These are phyloP conservation scores for Yarrowia galli DNA, from an alignment of 1,139 yeast genomes.

Conservation along the genomic window DNA sequence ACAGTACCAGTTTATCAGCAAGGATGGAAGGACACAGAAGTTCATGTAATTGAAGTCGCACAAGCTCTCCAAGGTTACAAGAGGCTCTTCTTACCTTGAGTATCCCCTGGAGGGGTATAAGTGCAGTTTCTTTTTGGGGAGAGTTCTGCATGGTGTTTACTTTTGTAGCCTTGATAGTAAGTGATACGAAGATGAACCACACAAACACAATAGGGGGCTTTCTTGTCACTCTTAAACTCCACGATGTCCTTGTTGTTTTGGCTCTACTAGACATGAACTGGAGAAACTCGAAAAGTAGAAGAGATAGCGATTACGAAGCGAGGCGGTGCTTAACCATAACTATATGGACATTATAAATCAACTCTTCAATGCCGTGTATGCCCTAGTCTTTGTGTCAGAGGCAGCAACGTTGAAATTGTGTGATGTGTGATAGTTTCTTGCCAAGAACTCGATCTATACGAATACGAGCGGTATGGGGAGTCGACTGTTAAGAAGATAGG, in stretches of 20 bases:
- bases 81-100: neutral
- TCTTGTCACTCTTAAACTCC: neutral
- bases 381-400: neutral
- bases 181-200: neutral
- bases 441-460: neutral
- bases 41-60: too few relatives aligned
- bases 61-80: neutral
- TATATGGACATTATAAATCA: neutral
- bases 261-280: neutral
- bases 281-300: neutral
- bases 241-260: neutral
- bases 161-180: neutral
- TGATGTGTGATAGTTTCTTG: too few relatives aligned
- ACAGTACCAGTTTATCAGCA: too few relatives aligned
- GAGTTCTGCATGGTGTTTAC: neutral
- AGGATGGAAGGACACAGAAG: too few relatives aligned
- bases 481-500: neutral
- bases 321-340: neutral
- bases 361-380: neutral
- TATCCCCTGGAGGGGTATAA: neutral
- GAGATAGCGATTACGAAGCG: neutral
- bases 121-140: neutral
- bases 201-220: neutral
- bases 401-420: neutral
- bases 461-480: neutral